Base-by-base conservation (phyloP, 2,329 filamentous ascomycete species). In the Hypoxylon sp. region DNA sequence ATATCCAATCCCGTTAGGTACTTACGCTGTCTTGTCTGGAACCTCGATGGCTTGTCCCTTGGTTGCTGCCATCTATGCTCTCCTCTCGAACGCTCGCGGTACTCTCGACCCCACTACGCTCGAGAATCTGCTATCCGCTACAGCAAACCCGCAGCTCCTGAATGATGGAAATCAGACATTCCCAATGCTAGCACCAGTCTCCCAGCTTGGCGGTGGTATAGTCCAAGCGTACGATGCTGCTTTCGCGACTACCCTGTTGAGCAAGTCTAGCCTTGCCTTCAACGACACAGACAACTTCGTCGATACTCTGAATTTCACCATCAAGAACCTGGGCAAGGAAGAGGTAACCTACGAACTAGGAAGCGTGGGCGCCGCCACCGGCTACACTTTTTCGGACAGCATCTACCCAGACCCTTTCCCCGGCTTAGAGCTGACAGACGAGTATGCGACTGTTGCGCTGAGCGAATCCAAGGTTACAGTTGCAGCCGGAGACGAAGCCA, bases 211-310 rank as follows among this genome's bases (percentile, higher is more conserved):
- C 10, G 85, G 79, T 29, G 89, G 89, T 39, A 79, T 90, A 11
- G 79, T 91, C 53, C 86, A 89, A 71, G 88, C 87, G 3, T 85
- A 86, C 68, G 86, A 89, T 63, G 87, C 88, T 3, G 86, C 88
- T 5, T 83, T 86, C 70, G 80, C 85, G 14, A 86, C 82, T 2
- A 84, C 85, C 1, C 73, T 87, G 11, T 79, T 91, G 19, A 85
- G 83, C 72, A 83, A 82, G 9, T 86, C 86, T n/a, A 87, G 84
- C 75, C 78, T 91, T 13, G 84, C 86, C 3, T 90, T 91, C 79
- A 91, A 91, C 75, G 89, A 91, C 76, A 89, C 88, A 0, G 86
- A 87, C 70, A 76, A 90, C 80, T 85, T 89, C 68, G 76, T 77
- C 50, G 77, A 80, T 10, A 80, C 79, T 1, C 79, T 84, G 47